These are phyloP conservation scores for Begonia peltatifolia DNA, from an alignment of 306 rosid genomes.

Conservation along the genomic window DNA sequence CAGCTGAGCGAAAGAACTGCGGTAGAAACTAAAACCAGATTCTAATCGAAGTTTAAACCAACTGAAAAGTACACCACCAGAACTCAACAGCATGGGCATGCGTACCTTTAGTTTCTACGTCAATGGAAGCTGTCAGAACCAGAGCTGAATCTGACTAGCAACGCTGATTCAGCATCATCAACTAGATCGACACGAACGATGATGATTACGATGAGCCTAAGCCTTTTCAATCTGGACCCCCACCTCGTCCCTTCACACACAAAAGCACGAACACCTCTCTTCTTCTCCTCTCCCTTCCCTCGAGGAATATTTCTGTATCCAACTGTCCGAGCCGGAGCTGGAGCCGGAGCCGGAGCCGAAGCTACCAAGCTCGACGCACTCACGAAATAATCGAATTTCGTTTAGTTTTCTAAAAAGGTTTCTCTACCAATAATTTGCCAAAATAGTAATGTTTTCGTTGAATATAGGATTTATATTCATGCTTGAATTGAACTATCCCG, in stretches of 20 bases:
- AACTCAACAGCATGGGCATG: neutral
- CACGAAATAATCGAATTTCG: too few relatives aligned
- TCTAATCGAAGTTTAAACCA: neutral
- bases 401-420: too few relatives aligned
- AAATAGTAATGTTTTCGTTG: too few relatives aligned
- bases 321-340: neutral
- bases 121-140: neutral
- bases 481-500: too few relatives aligned
- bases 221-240: neutral
- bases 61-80: neutral
- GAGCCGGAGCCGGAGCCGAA: neutral
- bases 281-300: neutral
- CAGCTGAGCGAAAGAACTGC: neutral
- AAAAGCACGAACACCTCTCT: slow-evolving; percentile 4
- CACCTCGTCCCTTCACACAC: neutral
- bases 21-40: neutral
- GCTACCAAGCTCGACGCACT: neutral
- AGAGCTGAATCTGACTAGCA: neutral
- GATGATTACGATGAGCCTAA: slow-evolving; percentile 5
- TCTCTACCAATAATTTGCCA: too few relatives aligned
- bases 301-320: neutral
- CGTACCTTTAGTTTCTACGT: too few relatives aligned
- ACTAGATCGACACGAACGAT: neutral
- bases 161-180: neutral
- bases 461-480: too few relatives aligned